phyloP scores from a whole-genome alignment of 169 alveolate species.

The Miamiensis avidus region DNA sequence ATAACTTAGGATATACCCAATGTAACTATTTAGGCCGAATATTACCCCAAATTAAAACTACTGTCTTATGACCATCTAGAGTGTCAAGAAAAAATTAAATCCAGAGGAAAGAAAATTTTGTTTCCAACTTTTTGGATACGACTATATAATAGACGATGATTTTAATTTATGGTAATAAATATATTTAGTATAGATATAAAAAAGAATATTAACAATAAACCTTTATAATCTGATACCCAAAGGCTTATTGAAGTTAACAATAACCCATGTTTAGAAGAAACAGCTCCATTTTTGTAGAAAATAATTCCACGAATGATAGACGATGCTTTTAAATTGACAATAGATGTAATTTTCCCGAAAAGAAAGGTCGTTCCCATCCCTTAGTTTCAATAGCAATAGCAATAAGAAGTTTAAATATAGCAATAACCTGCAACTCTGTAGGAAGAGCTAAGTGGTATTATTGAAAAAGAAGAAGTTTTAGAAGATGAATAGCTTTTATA shows the following conservation, averaged over 20 bases:
- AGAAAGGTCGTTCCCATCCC: not conserved
- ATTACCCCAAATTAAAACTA: slow-evolving; percentile 48
- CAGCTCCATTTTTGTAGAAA: slow-evolving; percentile 51
- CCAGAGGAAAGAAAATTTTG: slow-evolving; percentile 52
- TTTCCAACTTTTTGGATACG: slow-evolving; percentile 66
- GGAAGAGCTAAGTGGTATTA: not conserved
- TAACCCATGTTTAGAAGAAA: slow-evolving; percentile 49
- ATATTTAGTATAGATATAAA: no score
- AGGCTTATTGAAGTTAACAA: not conserved
- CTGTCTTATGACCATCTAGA: slow-evolving; percentile 37
- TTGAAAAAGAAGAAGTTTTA: not conserved
- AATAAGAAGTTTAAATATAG: slow-evolving; percentile 11
- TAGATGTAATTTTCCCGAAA: slow-evolving; percentile 41
- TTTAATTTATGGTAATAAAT: slow-evolving; percentile 49
- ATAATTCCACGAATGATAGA: slow-evolving; percentile 61
- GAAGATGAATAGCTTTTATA: not conserved
- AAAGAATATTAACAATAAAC: no score
- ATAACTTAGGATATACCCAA: slow-evolving; percentile 41
- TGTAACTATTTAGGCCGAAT: slow-evolving; percentile 35
- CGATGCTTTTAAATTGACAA: slow-evolving; percentile 56
- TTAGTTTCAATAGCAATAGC: no score
- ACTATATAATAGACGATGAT: slow-evolving; percentile 62
- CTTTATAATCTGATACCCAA: not conserved
- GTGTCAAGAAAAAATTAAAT: slow-evolving; percentile 50
- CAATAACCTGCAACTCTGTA: not conserved